Conservation (phyloP, 441 rosid genomes). For the Omphalea diandra region DNA sequence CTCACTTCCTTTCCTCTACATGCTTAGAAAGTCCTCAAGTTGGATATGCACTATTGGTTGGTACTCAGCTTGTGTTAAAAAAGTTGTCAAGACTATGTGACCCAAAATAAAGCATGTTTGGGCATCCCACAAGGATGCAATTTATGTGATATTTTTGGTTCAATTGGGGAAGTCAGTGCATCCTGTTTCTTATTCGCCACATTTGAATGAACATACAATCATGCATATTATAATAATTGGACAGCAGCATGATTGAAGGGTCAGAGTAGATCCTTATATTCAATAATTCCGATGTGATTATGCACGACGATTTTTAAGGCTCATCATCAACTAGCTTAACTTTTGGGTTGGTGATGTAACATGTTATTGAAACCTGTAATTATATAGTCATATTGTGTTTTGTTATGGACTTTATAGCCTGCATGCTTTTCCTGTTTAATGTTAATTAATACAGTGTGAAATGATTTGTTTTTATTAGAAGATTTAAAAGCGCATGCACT, state of each 20-base stretch:
- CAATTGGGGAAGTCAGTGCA: background rate
- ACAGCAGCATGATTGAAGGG: background rate
- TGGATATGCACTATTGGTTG: background rate
- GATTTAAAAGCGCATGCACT: too few relatives aligned
- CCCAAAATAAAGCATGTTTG: background rate
- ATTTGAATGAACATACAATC: background rate
- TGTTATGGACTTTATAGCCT: background rate
- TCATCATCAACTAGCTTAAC: background rate
- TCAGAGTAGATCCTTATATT: background rate
- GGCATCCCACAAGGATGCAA: background rate
- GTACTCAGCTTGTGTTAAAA: background rate
- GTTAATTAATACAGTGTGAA: too few relatives aligned
- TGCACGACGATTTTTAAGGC: background rate
- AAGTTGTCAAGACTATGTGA: background rate
- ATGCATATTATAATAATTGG: background rate
- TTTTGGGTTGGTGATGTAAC: background rate
- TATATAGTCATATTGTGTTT: background rate
- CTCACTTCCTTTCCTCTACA: background rate
- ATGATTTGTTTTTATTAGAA: too few relatives aligned
- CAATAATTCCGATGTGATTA: background rate
- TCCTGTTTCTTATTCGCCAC: background rate
- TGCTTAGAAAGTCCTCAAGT: conserved; percentile 1
- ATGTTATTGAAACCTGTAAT: background rate
- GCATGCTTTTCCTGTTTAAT: background rate
- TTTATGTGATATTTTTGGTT: background rate